Evolutionary conservation across 306 rosid species (phyloP).

Genomic region (Trifolium pratense): DNA sequence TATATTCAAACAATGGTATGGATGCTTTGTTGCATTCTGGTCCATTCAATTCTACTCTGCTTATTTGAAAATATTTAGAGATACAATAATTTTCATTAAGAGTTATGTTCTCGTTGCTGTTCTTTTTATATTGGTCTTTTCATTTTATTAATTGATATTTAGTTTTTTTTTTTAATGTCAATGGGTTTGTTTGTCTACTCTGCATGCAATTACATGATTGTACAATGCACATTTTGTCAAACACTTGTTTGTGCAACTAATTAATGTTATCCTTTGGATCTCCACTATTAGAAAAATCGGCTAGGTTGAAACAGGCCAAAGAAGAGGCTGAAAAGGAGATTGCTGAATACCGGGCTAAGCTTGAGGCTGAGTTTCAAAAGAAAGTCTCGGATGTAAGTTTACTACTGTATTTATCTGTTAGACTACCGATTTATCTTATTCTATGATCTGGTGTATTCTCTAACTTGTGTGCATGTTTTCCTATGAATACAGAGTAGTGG

Average conservation of each 20-base stretch:
- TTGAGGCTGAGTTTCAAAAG: conserved; percentile 81
- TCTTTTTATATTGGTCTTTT: conserved; percentile 12
- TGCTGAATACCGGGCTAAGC: conserved; percentile 78
- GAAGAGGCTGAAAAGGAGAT: conserved; percentile 93
- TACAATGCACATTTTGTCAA: conserved; percentile 11
- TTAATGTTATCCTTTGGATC: conserved; percentile 17
- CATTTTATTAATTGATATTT: conserved; percentile 12
- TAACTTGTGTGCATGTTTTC: conserved; percentile 23
- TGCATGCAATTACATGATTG: neutral
- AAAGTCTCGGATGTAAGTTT: conserved; percentile 68
- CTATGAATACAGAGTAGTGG: conserved; percentile 72
- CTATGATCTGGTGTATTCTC: neutral
- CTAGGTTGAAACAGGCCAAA: conserved; percentile 93
- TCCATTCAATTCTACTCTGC: neutral
- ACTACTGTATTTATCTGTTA: conserved; percentile 2
- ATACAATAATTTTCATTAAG: neutral
- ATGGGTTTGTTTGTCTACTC: neutral
- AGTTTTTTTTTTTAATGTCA: conserved; percentile 1
- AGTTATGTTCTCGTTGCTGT: neutral
- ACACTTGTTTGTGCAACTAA: conserved; percentile 30
- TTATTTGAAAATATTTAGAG: neutral
- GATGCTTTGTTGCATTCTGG: neutral
- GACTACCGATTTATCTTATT: neutral
- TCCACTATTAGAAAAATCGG: conserved; percentile 68
- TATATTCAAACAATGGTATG: neutral